Conservation (phyloP, 345 rosid genomes). For the Theobroma cacao region DNA sequence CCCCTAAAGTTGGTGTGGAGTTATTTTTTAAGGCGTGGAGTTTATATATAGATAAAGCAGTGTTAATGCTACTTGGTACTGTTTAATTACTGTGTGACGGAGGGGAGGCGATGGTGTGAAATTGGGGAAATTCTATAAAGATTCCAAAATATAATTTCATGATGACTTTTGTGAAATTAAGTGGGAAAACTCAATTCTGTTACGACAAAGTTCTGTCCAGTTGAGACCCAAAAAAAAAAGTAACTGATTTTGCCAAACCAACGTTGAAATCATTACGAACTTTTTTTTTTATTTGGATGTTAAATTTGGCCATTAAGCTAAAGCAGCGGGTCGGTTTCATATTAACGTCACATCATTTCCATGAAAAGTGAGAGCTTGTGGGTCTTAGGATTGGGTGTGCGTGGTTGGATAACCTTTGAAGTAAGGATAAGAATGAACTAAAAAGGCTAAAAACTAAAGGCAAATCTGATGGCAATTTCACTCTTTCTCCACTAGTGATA, state of each 20-base stretch:
- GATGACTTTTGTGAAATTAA: not conserved
- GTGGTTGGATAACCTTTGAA: not conserved
- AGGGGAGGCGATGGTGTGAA: slow-evolving; percentile 5
- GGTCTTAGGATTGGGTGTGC: not conserved
- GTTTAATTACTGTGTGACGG: not conserved
- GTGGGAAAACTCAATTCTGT: not conserved
- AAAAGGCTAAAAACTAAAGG: not conserved
- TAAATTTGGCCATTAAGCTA: not conserved
- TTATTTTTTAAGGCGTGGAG: not conserved
- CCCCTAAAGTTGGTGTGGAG: not conserved
- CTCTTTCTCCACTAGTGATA: too few relatives aligned
- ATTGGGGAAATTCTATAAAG: slow-evolving; percentile 3
- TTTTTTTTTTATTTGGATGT: not conserved
- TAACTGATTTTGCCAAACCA: not conserved
- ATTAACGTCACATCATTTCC: not conserved
- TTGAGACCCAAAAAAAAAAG: not conserved
- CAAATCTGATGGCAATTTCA: not conserved
- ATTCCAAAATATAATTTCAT: slow-evolving; percentile 2
- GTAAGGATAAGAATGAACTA: not conserved
- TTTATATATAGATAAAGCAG: too few relatives aligned
- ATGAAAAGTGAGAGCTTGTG: not conserved
- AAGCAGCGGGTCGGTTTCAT: not conserved
- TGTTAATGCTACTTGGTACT: not conserved
- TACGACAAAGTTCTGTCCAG: not conserved
- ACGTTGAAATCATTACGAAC: not conserved